Evolutionary conservation across 345 rosid species (phyloP).

Genomic region (Populus pruinosa): DNA sequence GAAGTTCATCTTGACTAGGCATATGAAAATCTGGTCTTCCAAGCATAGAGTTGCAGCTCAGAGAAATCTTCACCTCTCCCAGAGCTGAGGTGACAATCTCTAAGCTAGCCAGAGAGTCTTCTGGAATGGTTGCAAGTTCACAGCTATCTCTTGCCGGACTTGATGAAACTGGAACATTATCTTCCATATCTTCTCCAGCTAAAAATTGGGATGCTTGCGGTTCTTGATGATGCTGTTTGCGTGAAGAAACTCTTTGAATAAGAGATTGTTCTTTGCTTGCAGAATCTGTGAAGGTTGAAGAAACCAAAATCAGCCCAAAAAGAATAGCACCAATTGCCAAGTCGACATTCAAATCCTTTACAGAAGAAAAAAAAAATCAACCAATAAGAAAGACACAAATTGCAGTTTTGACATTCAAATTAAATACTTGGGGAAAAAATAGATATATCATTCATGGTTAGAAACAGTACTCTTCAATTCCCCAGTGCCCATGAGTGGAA

Average conservation of each 20-base stretch:
- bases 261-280: slow-evolving; percentile 20
- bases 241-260: slow-evolving; percentile 23
- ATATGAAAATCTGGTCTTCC: slow-evolving; percentile 50
- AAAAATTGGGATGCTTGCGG: slow-evolving; percentile 18
- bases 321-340: background rate
- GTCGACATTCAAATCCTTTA: background rate
- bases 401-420: background rate
- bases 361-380: background rate
- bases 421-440: too few species aligned
- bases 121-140: slow-evolving; percentile 30
- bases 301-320: slow-evolving; percentile 5
- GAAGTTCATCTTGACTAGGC: slow-evolving; percentile 69
- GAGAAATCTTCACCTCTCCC: slow-evolving; percentile 85
- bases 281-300: slow-evolving; percentile 30
- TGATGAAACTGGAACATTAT: slow-evolving; percentile 18
- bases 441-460: background rate
- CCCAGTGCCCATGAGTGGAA: background rate
- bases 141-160: slow-evolving; percentile 14
- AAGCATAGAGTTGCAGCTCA: slow-evolving; percentile 58
- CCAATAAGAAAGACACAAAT: slow-evolving; percentile 3
- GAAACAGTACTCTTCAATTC: background rate
- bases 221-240: slow-evolving; percentile 29
- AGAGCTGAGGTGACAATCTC: slow-evolving; percentile 69
- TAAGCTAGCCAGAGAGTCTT: slow-evolving; percentile 33
- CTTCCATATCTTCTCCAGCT: slow-evolving; percentile 23